Conservation (phyloP, 2,329 filamentous ascomycete species). For the Alternaria postmessia region DNA sequence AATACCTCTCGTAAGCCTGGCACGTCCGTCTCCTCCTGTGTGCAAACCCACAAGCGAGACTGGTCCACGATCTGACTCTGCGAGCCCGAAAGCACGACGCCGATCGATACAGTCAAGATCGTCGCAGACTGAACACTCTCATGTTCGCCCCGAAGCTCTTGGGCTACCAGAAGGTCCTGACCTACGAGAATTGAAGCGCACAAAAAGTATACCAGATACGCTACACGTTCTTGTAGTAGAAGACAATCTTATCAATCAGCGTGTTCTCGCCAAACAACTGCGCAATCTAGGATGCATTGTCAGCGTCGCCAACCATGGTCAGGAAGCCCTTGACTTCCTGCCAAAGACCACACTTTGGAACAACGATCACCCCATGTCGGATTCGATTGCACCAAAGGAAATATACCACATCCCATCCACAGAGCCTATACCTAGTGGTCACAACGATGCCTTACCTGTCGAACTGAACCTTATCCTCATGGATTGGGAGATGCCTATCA, state of each 20-base stretch:
- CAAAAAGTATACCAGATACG: slow-evolving; percentile 15
- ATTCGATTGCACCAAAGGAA: slow-evolving; percentile 60
- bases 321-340: slow-evolving; percentile 48
- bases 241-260: slow-evolving; percentile 54
- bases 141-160: slow-evolving; percentile 7
- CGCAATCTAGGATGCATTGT: slow-evolving; percentile 48
- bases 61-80: not conserved
- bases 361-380: slow-evolving; percentile 2
- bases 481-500: slow-evolving; percentile 49
- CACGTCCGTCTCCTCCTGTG: slow-evolving; percentile 9
- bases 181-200: slow-evolving; percentile 15
- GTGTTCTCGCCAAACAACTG: slow-evolving; percentile 52
- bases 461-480: slow-evolving; percentile 38
- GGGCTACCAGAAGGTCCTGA: slow-evolving; percentile 15
- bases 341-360: slow-evolving; percentile 38
- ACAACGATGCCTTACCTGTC: slow-evolving; percentile 11
- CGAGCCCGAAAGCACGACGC: not conserved
- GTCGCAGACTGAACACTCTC: not conserved
- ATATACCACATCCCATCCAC: slow-evolving; percentile 10
- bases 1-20: slow-evolving; percentile 7
- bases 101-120: not conserved
- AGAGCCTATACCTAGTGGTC: slow-evolving; percentile 2
- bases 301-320: slow-evolving; percentile 50
- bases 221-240: slow-evolving; percentile 45
- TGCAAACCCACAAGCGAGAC: slow-evolving; percentile 6